Percentiles rank a stretch among this genome's conserved stretches.
phyloP scores from a whole-genome alignment of 371 early-diverging fungal species.

The Choanephora cucurbitarum region DNA sequence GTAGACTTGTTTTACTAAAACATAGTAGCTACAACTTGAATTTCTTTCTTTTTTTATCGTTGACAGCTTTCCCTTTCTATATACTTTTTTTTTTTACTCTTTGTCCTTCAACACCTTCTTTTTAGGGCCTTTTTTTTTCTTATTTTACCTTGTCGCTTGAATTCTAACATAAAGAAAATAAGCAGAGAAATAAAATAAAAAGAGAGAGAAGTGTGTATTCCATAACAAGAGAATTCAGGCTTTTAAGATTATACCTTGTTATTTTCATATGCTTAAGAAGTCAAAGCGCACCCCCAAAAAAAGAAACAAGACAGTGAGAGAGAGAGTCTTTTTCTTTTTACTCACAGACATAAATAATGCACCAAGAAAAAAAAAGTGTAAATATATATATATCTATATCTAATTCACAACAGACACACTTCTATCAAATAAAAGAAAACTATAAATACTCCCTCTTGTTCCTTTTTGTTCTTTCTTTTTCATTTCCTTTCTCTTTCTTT shows the following conservation, averaged over 20 bases:
- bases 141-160: not conserved
- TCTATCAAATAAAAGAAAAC: not conserved
- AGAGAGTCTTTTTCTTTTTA: not conserved
- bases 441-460: constrained; percentile 10
- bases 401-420: constrained; percentile 9
- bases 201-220: no score
- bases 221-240: no score
- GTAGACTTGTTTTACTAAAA: not conserved
- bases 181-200: no score
- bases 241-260: no score
- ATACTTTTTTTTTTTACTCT: not conserved
- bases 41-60: not conserved
- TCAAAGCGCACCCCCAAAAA: not conserved
- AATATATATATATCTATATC: no score
- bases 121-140: not conserved
- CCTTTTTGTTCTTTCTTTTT: constrained; percentile 1
- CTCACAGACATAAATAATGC: constrained; percentile 25
- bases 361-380: constrained; percentile 5
- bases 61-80: not conserved
- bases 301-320: not conserved
- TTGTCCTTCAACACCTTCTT: no score
- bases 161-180: no score
- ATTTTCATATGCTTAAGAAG: no score
- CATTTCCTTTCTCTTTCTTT: not conserved
- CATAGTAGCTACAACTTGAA: not conserved